A percentile compares a stretch with the other conserved stretches of the same genome.
phyloP scores from a whole-genome alignment of 75 land plant genomes.

The Sequoiadendron giganteum region DNA sequence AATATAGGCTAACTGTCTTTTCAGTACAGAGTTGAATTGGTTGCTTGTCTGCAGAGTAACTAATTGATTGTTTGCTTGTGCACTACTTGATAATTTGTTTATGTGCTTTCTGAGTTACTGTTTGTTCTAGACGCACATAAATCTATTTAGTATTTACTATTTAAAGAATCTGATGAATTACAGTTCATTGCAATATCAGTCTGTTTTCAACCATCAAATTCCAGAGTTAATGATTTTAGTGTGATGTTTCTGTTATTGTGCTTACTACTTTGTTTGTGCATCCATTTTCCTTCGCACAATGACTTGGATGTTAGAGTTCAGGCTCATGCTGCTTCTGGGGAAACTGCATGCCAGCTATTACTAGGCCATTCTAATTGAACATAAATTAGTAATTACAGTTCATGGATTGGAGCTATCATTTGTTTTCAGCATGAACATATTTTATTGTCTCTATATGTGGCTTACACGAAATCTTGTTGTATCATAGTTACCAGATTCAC shows the following conservation, averaged over 20 bases:
- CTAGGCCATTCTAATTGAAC: not conserved
- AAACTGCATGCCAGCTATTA: not conserved
- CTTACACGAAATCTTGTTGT: not conserved
- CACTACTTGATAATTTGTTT: not conserved
- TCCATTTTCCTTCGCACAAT: not conserved
- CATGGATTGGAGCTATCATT: not conserved
- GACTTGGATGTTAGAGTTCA: not conserved
- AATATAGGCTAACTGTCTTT: not conserved
- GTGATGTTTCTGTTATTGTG: not conserved
- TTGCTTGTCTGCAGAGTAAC: not conserved
- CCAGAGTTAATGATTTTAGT: not conserved
- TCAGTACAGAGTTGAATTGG: not conserved
- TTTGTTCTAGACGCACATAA: not conserved
- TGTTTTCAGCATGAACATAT: not conserved
- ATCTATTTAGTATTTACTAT: not conserved
- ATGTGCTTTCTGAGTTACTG: not conserved
- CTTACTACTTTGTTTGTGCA: not conserved
- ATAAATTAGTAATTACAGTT: not conserved
- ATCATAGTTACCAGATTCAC: no score
- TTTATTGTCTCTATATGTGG: not conserved
- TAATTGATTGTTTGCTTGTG: not conserved
- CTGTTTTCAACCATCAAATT: not conserved
- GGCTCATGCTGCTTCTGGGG: no score
- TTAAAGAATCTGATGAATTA: not conserved
- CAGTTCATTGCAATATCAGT: not conserved